phyloP scores from a whole-genome alignment of 2,329 filamentous ascomycete species.

The Penicillium rolfsii region DNA sequence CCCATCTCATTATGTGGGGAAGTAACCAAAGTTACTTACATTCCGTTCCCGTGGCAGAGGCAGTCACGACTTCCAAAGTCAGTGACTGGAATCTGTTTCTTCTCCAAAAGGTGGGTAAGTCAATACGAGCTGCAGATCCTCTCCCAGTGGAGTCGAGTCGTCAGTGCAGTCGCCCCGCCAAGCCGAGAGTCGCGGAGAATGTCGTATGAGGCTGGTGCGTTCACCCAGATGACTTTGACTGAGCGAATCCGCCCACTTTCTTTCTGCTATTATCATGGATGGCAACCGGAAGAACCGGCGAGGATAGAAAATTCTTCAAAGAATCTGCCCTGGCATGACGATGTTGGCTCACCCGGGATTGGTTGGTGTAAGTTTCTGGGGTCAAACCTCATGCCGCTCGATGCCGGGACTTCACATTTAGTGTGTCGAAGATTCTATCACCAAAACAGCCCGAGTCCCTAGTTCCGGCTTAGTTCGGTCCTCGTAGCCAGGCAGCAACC shows the following conservation, averaged over 20 bases:
- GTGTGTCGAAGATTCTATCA: neutral
- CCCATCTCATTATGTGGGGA: slow-evolving; percentile 18
- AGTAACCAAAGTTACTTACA: slow-evolving; percentile 12
- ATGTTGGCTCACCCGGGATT: neutral
- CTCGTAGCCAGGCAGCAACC: neutral
- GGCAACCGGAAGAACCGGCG: slow-evolving; percentile 8
- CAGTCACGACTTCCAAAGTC: neutral
- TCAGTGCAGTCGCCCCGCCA: neutral
- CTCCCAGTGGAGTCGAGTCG: neutral
- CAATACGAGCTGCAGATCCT: slow-evolving; percentile 10
- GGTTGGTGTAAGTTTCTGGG: neutral
- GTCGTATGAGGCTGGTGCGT: slow-evolving; percentile 15
- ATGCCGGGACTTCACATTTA: neutral
- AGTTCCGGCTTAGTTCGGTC: neutral
- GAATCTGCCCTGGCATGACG: neutral
- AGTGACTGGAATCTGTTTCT: neutral
- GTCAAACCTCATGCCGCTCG: neutral
- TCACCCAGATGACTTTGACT: neutral
- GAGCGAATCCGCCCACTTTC: neutral
- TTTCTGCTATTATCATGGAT: slow-evolving; percentile 5
- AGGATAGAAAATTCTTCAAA: neutral
- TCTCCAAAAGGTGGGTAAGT: neutral
- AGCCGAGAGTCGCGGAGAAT: slow-evolving; percentile 3
- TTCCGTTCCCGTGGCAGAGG: neutral
- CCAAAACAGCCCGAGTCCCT: neutral